Percentiles rank a stretch among this genome's conserved stretches.
phyloP scores from a whole-genome alignment of 129 eudicot genomes.

The Gnaphalium uliginosum region DNA sequence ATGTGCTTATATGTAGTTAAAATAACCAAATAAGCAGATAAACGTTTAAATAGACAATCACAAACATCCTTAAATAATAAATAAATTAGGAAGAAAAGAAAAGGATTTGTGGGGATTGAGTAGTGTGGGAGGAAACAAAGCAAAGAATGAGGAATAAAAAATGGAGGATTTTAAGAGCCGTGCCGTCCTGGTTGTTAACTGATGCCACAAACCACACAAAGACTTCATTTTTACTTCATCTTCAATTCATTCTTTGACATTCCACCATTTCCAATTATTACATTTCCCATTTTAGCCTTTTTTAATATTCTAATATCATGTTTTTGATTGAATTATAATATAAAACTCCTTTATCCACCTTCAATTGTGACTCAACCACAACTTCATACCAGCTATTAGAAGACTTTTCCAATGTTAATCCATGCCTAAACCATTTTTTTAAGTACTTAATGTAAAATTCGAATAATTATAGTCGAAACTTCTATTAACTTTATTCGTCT shows the following conservation, averaged over 20 bases:
- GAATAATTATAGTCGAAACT: neutral
- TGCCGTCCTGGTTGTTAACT: slow-evolving; percentile 83
- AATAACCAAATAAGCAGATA: too few relatives aligned
- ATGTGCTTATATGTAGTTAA: too few relatives aligned
- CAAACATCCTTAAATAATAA: neutral
- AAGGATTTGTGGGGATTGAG: slow-evolving; percentile 35
- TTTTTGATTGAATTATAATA: neutral
- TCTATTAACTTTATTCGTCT: neutral
- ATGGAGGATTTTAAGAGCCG: slow-evolving; percentile 44
- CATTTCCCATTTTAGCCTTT: slow-evolving; percentile 2
- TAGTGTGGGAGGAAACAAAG: slow-evolving; percentile 30
- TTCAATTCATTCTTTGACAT: slow-evolving; percentile 33
- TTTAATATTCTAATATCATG: neutral
- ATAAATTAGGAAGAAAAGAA: neutral
- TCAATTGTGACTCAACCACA: neutral
- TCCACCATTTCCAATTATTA: slow-evolving; percentile 10
- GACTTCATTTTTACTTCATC: slow-evolving; percentile 73
- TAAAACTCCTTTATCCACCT: too few relatives aligned
- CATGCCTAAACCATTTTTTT: neutral
- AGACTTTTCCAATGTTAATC: slow-evolving; percentile 2
- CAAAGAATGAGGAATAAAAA: slow-evolving; percentile 35
- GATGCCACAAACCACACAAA: slow-evolving; percentile 46
- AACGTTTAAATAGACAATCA: too few relatives aligned
- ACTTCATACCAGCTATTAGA: too few relatives aligned
- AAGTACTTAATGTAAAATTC: neutral